These are phyloP conservation scores for Trichoderma hamatum DNA, from an alignment of 2,329 filamentous ascomycete genomes.

Conservation along the genomic window DNA sequence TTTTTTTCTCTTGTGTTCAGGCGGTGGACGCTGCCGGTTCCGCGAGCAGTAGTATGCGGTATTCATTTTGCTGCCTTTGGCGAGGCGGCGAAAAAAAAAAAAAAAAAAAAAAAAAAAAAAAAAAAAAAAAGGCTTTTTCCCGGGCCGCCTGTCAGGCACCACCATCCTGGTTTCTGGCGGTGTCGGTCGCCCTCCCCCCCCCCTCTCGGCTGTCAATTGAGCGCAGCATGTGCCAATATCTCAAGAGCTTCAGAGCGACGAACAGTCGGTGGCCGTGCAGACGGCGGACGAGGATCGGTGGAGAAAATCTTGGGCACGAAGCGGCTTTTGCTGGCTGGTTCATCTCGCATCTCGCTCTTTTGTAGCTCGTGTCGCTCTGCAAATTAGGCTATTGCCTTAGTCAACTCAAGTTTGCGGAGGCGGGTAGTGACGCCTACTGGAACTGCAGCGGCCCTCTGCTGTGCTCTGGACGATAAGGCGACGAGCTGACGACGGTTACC, in stretches of 20 bases:
- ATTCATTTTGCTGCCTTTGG: constrained; percentile 7
- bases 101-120: constrained; percentile 17
- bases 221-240: not conserved
- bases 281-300: constrained; percentile 12
- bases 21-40: constrained; percentile 30
- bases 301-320: not conserved
- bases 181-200: constrained; percentile 13
- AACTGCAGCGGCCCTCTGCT: not conserved
- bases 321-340: not conserved
- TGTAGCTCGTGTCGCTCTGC: not conserved
- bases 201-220: constrained; percentile 15
- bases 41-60: constrained; percentile 11
- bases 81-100: constrained; percentile 12
- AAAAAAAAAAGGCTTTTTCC: constrained; percentile 20
- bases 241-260: not conserved
- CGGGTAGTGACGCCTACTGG: constrained; percentile 7
- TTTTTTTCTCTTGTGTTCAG: not conserved
- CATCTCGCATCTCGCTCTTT: not conserved
- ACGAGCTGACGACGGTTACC: constrained; percentile 13
- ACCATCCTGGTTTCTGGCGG: constrained; percentile 25
- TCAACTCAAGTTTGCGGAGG: constrained; percentile 15
- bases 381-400: constrained; percentile 13
- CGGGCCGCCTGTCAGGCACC: constrained; percentile 19
- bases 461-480: constrained; percentile 17
- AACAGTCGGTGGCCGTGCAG: constrained; percentile 26